Conservation (phyloP, 1,139 yeast species). For the Kodamaea sp. region DNA sequence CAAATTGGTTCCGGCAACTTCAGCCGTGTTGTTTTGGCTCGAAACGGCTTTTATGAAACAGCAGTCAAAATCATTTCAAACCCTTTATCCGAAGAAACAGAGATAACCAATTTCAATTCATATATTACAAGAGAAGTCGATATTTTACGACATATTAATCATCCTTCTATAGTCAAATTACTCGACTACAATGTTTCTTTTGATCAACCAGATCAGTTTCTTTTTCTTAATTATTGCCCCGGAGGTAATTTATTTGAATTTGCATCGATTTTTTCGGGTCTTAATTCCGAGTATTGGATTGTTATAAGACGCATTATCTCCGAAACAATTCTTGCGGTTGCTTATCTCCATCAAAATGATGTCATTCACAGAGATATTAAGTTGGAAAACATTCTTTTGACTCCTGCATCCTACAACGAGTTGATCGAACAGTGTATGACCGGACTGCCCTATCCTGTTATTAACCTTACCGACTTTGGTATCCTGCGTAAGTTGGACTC, state of each 20-base stretch:
- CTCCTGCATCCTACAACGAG: constrained; percentile 26
- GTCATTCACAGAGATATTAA: constrained; percentile 87
- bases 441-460: constrained; percentile 34
- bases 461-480: constrained; percentile 84
- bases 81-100: constrained; percentile 29
- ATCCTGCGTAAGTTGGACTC: constrained; percentile 66
- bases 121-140: constrained; percentile 74
- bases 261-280: constrained; percentile 29
- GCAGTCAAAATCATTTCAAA: constrained; percentile 41
- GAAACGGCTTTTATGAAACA: constrained; percentile 14
- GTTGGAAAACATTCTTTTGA: constrained; percentile 72
- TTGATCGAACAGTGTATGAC: constrained; percentile 15
- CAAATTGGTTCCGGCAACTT: constrained; percentile 58
- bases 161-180: constrained; percentile 37
- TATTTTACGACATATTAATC: constrained; percentile 49
- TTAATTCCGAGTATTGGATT: constrained; percentile 33
- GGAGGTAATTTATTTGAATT: constrained; percentile 84
- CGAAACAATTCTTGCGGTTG: constrained; percentile 65
- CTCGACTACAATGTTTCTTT: constrained; percentile 23
- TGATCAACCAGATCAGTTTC: constrained; percentile 32
- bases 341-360: constrained; percentile 63
- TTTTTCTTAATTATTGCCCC: constrained; percentile 69
- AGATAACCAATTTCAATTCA: constrained; percentile 49
- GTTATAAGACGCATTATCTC: constrained; percentile 60
- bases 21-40: constrained; percentile 52